Percentiles rank a stretch among this genome's conserved stretches.
Conservation (phyloP, 768 basidiomycete genomes). For the Clavulina sp. region DNA sequence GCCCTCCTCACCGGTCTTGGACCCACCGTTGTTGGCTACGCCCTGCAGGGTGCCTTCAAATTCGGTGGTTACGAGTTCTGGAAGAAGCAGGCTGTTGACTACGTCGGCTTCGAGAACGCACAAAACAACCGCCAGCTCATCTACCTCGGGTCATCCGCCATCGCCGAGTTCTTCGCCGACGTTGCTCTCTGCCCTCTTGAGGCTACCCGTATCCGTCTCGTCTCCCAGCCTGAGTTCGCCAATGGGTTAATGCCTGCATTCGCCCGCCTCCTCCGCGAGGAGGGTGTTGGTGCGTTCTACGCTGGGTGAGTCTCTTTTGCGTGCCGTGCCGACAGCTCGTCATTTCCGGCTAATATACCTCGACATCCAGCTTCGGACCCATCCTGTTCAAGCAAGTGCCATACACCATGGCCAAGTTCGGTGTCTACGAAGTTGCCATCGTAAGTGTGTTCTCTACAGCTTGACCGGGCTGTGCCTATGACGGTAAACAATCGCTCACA, state of each 20-base stretch:
- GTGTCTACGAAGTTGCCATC: constrained; percentile 52
- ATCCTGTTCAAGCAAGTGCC: constrained; percentile 57
- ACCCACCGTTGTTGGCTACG: constrained; percentile 86
- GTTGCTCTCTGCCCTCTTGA: constrained; percentile 90
- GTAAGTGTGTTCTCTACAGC: constrained; percentile 4
- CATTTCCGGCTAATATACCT: not conserved
- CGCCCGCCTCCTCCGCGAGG: constrained; percentile 22
- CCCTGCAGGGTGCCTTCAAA: constrained; percentile 95
- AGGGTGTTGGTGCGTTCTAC: constrained; percentile 26
- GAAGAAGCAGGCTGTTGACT: constrained; percentile 85
- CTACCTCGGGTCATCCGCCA: constrained; percentile 88
- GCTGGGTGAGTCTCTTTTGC: constrained; percentile 17
- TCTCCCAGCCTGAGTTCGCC: constrained; percentile 26
- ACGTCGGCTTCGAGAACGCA: constrained; percentile 63
- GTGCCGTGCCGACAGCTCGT: not conserved
- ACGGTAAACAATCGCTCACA: not conserved
- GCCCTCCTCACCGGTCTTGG: constrained; percentile 93
- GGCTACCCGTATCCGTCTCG: constrained; percentile 27
- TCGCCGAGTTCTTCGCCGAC: constrained; percentile 91
- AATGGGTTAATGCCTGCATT: constrained; percentile 23
- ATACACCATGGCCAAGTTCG: constrained; percentile 99
- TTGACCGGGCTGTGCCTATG: not conserved
- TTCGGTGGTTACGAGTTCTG: constrained; percentile 95
- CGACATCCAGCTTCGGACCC: constrained; percentile 21
- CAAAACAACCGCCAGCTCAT: constrained; percentile 55